Conservation (phyloP, 1,284 basidiomycete species). For the Cutaneotrichosporon dermatis region DNA sequence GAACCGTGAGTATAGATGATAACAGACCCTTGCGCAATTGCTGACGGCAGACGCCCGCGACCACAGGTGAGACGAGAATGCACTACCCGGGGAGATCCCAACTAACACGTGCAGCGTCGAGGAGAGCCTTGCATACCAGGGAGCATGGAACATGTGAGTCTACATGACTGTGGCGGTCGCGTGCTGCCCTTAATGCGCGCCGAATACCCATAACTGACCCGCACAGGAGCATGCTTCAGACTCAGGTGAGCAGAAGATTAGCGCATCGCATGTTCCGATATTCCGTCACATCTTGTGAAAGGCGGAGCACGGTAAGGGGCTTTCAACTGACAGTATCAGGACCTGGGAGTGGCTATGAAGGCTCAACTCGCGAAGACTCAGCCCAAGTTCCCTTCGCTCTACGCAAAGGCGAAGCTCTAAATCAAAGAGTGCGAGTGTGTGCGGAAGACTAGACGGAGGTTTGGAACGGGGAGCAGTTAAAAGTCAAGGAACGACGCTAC, state of each 20-base stretch:
- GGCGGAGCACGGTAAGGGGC: neutral
- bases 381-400: conserved; percentile 33
- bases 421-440: too few species aligned
- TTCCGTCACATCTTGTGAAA: neutral
- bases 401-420: conserved; percentile 10
- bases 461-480: neutral
- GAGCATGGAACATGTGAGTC: conserved; percentile 63
- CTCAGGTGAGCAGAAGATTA: conserved; percentile 52
- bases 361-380: conserved; percentile 49
- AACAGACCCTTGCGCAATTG: neutral
- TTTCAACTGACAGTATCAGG: conserved; percentile 25
- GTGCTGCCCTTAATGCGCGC: too few species aligned
- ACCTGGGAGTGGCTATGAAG: conserved; percentile 49
- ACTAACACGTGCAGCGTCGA: conserved; percentile 55
- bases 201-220: neutral
- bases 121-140: conserved; percentile 74
- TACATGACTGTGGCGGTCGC: too few species aligned
- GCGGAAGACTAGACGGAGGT: neutral
- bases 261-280: neutral
- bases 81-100: neutral
- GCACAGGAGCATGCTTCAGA: conserved; percentile 56
- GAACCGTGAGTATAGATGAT: conserved; percentile 38
- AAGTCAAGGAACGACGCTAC: too few species aligned
- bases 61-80: conserved; percentile 56
- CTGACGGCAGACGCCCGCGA: conserved; percentile 61